Evolutionary conservation across 1,139 yeast genomes (phyloP).

Genomic region (Yamadazyma membranifaciens): DNA sequence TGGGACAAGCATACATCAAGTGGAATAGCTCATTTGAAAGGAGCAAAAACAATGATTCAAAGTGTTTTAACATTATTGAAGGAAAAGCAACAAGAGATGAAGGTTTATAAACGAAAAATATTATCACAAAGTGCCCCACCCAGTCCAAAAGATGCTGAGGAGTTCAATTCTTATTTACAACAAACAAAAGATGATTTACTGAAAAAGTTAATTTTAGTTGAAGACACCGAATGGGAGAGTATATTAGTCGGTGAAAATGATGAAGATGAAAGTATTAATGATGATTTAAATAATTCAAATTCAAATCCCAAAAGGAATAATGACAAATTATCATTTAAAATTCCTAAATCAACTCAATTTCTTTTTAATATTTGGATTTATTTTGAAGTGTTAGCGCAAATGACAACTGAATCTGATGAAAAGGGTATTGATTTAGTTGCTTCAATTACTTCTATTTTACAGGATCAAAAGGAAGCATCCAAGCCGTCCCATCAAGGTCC

Average conservation of each 20-base stretch:
- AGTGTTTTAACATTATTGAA: constrained; percentile 36
- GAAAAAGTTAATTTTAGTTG: constrained; percentile 30
- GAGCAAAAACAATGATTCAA: constrained; percentile 63
- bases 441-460: constrained; percentile 31
- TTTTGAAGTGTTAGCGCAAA: constrained; percentile 62
- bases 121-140: constrained; percentile 11
- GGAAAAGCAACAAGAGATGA: constrained; percentile 22
- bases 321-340: constrained; percentile 4
- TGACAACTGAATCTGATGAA: constrained; percentile 55
- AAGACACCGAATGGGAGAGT: constrained; percentile 34
- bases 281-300: not conserved
- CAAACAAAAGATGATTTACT: constrained; percentile 18
- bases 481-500: not conserved
- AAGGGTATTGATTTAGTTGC: constrained; percentile 45
- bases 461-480: constrained; percentile 14
- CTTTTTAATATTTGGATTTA: constrained; percentile 65
- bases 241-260: constrained; percentile 20
- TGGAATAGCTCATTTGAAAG: constrained; percentile 66
- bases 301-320: not conserved
- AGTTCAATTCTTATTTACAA: constrained; percentile 15
- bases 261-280: not conserved
- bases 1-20: constrained; percentile 69
- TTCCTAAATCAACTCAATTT: constrained; percentile 50
- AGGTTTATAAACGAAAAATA: constrained; percentile 14
- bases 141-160: constrained; percentile 14